A percentile compares a stretch with the other conserved stretches of the same genome.
Evolutionary conservation across 176 grass and related monocot genomes (phyloP).

Genomic region (Luzula sylvatica): DNA sequence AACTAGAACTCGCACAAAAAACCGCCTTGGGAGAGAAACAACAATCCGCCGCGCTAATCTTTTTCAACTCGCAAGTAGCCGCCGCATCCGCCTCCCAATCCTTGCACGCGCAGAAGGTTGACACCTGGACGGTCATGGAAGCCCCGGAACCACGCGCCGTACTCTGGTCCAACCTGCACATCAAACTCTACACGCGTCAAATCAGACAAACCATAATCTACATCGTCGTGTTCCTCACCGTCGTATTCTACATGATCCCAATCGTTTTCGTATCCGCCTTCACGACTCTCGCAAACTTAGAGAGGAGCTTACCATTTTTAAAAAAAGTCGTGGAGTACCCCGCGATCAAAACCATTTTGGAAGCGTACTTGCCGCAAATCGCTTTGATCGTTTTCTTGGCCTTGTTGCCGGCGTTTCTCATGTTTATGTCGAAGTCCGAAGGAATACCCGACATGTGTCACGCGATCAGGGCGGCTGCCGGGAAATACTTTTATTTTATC

Average conservation of each 20-base stretch:
- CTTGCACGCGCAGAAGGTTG: slow-evolving; percentile 62
- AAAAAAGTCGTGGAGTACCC: slow-evolving; percentile 48
- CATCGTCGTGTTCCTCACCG: slow-evolving; percentile 53
- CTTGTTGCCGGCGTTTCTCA: slow-evolving; percentile 56
- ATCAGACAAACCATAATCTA: slow-evolving; percentile 52
- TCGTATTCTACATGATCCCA: slow-evolving; percentile 67
- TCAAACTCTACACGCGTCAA: slow-evolving; percentile 43
- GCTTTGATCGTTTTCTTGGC: slow-evolving; percentile 79
- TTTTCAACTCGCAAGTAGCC: slow-evolving; percentile 71
- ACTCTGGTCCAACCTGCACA: slow-evolving; percentile 69
- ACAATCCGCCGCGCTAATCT: slow-evolving; percentile 53
- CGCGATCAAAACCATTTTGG: slow-evolving; percentile 47
- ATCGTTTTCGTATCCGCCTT: slow-evolving; percentile 63
- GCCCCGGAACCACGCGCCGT: slow-evolving; percentile 65
- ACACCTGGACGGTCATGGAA: slow-evolving; percentile 73
- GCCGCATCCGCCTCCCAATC: slow-evolving; percentile 78
- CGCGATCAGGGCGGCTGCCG: slow-evolving; percentile 46
- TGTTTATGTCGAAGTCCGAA: slow-evolving; percentile 77
- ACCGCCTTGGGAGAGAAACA: slow-evolving; percentile 58
- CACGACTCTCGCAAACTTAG: slow-evolving; percentile 60
- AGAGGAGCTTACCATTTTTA: slow-evolving; percentile 54
- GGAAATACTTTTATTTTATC: slow-evolving; percentile 94
- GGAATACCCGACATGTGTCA: slow-evolving; percentile 61
- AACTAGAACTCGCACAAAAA: slow-evolving; percentile 81
- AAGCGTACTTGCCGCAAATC: slow-evolving; percentile 82